Conservation (phyloP, 2,329 filamentous ascomycete species). For the Venturiaceae sp. region DNA sequence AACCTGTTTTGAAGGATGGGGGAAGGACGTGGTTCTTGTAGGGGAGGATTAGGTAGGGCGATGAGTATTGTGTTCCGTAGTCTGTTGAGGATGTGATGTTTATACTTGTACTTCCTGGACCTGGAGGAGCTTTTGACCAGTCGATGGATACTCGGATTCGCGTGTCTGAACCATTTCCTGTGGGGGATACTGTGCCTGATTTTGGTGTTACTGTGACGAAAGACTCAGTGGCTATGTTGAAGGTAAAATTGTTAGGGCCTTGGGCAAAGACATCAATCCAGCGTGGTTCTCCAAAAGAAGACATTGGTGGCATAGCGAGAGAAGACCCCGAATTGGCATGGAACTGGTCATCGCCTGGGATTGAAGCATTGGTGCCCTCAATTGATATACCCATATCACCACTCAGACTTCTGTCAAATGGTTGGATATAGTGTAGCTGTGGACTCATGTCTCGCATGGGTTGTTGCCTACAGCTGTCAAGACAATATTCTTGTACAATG, state of each 20-base stretch:
- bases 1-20: slow-evolving; percentile 44
- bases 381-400: slow-evolving; percentile 55
- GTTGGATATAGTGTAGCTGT: slow-evolving; percentile 50
- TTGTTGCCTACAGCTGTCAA: slow-evolving; percentile 49
- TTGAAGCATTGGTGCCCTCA: slow-evolving; percentile 56
- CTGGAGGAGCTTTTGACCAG: slow-evolving; percentile 38
- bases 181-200: slow-evolving; percentile 38
- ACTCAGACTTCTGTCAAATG: slow-evolving; percentile 45
- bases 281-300: slow-evolving; percentile 43
- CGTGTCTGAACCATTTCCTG: slow-evolving; percentile 30
- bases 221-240: slow-evolving; percentile 41
- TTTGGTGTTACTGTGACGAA: slow-evolving; percentile 41
- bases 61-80: slow-evolving; percentile 31
- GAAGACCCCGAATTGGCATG: slow-evolving; percentile 43
- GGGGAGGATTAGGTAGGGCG: slow-evolving; percentile 42
- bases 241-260: slow-evolving; percentile 44
- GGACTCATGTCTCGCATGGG: slow-evolving; percentile 62
- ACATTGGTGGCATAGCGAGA: slow-evolving; percentile 47
- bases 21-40: slow-evolving; percentile 42
- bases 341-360: slow-evolving; percentile 57
- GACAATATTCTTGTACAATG: neutral
- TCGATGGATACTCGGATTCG: slow-evolving; percentile 48
- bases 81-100: slow-evolving; percentile 43
- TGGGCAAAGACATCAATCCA: slow-evolving; percentile 50
- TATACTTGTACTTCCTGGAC: slow-evolving; percentile 30